phyloP scores from a whole-genome alignment of 257 asterid species.

The Parsonsia alboflavescens region DNA sequence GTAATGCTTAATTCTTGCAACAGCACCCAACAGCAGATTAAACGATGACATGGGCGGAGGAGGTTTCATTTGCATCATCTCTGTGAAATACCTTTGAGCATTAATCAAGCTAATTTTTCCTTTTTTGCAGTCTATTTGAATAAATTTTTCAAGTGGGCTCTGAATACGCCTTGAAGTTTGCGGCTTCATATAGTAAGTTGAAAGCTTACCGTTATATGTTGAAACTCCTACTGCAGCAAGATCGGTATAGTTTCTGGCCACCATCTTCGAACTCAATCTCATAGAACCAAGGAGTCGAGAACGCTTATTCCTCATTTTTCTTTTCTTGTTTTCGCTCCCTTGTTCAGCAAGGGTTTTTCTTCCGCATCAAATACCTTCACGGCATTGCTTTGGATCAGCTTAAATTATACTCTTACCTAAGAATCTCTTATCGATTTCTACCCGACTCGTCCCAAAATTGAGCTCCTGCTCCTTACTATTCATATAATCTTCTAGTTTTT shows the following conservation, averaged over 20 bases:
- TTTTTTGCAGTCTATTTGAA: slow-evolving; percentile 13
- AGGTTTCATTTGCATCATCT: slow-evolving; percentile 49
- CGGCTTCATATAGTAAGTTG: slow-evolving; percentile 21
- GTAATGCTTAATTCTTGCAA: slow-evolving; percentile 44
- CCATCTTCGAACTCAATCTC: slow-evolving; percentile 26
- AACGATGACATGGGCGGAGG: slow-evolving; percentile 43
- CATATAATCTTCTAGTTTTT: no score
- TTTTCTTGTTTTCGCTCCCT: not conserved
- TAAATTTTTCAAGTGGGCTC: slow-evolving; percentile 24
- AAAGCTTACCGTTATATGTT: slow-evolving; percentile 28
- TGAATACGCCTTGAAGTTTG: slow-evolving; percentile 11
- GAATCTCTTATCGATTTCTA: no score
- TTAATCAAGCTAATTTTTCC: slow-evolving; percentile 22
- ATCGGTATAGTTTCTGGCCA: slow-evolving; percentile 23
- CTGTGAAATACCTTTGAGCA: slow-evolving; percentile 34
- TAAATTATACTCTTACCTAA: no score
- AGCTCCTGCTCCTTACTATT: no score
- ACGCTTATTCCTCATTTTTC: not conserved
- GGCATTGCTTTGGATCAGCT: no score
- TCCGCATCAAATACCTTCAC: no score
- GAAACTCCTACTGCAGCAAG: slow-evolving; percentile 19
- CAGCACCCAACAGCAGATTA: slow-evolving; percentile 35
- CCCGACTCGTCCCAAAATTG: no score
- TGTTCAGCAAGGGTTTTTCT: no score
- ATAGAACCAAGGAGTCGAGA: not conserved